phyloP scores from a whole-genome alignment of 2,329 filamentous ascomycete genomes.

The Pseudonectria buxi region DNA sequence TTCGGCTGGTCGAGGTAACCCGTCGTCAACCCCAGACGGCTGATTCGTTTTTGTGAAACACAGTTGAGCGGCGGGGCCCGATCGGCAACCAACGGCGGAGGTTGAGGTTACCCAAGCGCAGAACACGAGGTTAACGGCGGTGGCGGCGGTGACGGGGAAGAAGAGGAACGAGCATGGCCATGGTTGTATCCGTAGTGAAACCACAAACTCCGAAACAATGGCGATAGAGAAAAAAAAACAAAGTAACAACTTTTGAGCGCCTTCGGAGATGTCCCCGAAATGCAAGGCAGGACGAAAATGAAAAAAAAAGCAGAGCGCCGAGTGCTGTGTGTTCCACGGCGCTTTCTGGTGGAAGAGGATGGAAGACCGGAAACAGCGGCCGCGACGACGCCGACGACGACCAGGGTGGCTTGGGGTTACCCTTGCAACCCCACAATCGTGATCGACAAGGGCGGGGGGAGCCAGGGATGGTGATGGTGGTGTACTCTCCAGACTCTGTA shows the following conservation, averaged over 20 bases:
- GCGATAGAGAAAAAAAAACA: background rate
- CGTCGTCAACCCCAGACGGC: too few relatives aligned
- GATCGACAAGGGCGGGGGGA: conserved; percentile 8
- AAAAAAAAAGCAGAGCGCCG: background rate
- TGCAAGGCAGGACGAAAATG: too few relatives aligned
- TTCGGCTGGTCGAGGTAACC: too few relatives aligned
- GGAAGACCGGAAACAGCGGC: conserved; percentile 2
- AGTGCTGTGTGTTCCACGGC: background rate
- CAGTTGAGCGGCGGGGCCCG: too few relatives aligned
- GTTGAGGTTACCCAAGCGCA: too few relatives aligned
- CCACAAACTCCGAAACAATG: background rate
- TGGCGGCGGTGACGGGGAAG: too few relatives aligned
- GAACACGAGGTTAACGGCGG: too few relatives aligned
- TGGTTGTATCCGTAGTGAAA: too few relatives aligned
- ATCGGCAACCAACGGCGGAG: too few relatives aligned
- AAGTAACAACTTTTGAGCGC: background rate
- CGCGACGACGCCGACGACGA: conserved; percentile 1
- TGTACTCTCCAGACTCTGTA: conserved; percentile 4
- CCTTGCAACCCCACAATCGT: conserved; percentile 23
- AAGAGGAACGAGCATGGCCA: too few relatives aligned
- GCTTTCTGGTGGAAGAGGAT: too few relatives aligned
- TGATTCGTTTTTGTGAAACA: too few relatives aligned
- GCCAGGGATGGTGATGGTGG: conserved; percentile 5
- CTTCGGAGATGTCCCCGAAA: background rate
- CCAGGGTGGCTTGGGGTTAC: conserved; percentile 3